Evolutionary conservation across 2,329 filamentous ascomycete genomes (phyloP).

Genomic region (Sporothrix pseudoabietina): DNA sequence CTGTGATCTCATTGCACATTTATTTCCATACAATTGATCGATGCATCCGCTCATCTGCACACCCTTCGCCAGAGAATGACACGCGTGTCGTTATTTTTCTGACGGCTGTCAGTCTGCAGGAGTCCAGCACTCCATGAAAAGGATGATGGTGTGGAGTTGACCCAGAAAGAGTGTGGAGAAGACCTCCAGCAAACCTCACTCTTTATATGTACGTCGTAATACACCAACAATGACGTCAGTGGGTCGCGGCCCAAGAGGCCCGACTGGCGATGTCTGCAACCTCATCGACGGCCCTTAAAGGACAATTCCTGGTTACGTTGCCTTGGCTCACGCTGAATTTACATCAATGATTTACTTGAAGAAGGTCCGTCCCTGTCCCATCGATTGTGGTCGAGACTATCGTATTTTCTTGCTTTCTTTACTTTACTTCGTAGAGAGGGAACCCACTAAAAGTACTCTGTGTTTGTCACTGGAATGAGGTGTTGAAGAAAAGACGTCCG

Average conservation of each 20-base stretch:
- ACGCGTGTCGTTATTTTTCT: neutral
- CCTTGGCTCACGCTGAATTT: neutral
- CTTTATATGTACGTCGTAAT: too few species aligned
- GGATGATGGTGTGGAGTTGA: neutral
- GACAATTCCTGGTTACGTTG: neutral
- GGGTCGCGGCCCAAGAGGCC: neutral
- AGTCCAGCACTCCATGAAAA: too few species aligned
- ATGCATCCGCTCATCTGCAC: neutral
- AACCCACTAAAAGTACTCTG: neutral
- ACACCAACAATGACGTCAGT: slow-evolving; percentile 16
- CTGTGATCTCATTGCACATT: slow-evolving; percentile 9
- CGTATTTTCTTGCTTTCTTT: neutral
- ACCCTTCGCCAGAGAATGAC: neutral
- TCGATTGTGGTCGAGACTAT: neutral
- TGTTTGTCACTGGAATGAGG: neutral
- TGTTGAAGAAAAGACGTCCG: neutral
- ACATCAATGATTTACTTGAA: neutral
- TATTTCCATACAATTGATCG: neutral
- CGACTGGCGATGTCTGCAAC: slow-evolving; percentile 3
- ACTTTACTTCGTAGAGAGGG: neutral
- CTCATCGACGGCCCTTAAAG: neutral
- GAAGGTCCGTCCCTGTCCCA: neutral
- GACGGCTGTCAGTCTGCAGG: neutral
- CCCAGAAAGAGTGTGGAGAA: neutral
- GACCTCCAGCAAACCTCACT: neutral